phyloP scores from a whole-genome alignment of 805 yeast species.

The Hanseniaspora clermontiae region DNA sequence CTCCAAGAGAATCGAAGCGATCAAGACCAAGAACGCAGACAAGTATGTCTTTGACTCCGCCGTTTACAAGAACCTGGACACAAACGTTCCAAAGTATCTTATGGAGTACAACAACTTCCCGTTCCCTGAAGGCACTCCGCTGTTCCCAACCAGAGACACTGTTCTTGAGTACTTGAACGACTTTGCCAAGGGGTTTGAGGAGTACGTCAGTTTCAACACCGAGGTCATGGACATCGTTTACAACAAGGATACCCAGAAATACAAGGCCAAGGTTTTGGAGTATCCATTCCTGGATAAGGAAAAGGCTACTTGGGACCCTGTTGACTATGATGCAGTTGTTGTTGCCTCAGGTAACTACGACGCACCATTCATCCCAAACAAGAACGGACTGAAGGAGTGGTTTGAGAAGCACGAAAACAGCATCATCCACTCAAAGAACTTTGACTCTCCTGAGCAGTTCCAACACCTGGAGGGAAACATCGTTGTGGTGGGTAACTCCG shows the following conservation, averaged over 20 bases:
- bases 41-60: conserved; percentile 38
- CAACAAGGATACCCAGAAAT: conserved; percentile 22
- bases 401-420: conserved; percentile 33
- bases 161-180: conserved; percentile 45
- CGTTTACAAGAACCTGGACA: conserved; percentile 48
- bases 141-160: conserved; percentile 47
- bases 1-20: conserved; percentile 14
- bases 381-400: conserved; percentile 42
- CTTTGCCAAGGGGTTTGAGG: conserved; percentile 37
- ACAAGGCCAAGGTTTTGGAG: conserved; percentile 29
- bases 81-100: conserved; percentile 48
- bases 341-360: conserved; percentile 56
- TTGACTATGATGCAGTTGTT: conserved; percentile 46
- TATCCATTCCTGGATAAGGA: conserved; percentile 6
- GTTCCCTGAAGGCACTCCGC: conserved; percentile 35
- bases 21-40: conserved; percentile 11
- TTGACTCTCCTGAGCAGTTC: conserved; percentile 36
- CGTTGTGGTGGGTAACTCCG: conserved; percentile 61
- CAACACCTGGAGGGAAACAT: conserved; percentile 30
- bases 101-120: conserved; percentile 49
- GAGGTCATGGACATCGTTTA: conserved; percentile 34
- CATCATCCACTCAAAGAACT: conserved; percentile 47
- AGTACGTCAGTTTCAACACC: conserved; percentile 34
- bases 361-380: conserved; percentile 46
- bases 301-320: conserved; percentile 14